Evolutionary conservation across 2,329 filamentous ascomycete species (phyloP), one percentile per base, ranked within the genome.

Genomic region (Pyrenophora graminea): DNA sequence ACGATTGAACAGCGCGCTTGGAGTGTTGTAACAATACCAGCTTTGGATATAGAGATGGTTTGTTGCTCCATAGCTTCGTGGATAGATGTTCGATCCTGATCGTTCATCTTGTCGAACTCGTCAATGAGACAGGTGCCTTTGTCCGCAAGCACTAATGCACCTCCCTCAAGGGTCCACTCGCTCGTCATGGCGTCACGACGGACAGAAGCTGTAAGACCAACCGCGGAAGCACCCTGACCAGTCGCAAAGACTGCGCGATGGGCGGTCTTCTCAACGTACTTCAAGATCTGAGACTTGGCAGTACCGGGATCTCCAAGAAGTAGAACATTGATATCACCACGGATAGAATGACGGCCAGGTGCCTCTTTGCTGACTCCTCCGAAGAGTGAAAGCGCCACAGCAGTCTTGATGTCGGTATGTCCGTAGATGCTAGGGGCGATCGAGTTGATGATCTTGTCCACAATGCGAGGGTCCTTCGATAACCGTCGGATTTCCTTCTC

Each of bases 21-120:
- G 1, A 99, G 81, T 0, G 94, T 97, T 1, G 94, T 99, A 37
- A 99, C 94, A 55, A 99, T 99, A 75, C 94, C 94, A 0, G 94
- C 94, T 73, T 99, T 99, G 59, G 91, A 96, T 69, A 99, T 99
- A 55, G 93, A 97, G 62, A 99, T 99, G 1, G 94, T 99, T 77
- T 99, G 94, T 76, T 99, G 94, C 75, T 99, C 94, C 94, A 99
- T 99, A 53, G 94, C 94, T 80, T 99, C 94, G 82, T 99, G 94
- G 63, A 99, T 99, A 6, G 91, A 96, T 1, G 94, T 97, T 59
- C 94, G 86, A 74, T 99, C 94, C 71, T 97, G 91, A 72, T 99
- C 94, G 73, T 97, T 97, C 94, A 99, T 99, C 82, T 99, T 99
- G 83, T 99, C 94, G 66, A 99, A 99, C 76, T 99, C 94, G 67